Evolutionary conservation across 352 stramenopile species (phyloP), one percentile per base, ranked within the genome.

Genomic region (Phytopythium sindhum): DNA sequence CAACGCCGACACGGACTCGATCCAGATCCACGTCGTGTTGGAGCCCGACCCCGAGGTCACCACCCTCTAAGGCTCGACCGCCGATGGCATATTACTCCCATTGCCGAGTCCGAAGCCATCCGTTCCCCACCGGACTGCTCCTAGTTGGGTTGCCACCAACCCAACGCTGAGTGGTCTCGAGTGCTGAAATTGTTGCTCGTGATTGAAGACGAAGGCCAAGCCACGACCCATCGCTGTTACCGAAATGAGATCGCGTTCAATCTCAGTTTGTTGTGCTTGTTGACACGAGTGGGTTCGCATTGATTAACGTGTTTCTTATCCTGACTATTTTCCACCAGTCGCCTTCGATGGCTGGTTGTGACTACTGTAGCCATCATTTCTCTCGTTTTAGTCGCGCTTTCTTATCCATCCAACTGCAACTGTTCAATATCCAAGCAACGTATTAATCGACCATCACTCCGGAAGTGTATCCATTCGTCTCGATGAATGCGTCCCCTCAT

Each of bases 21-120:
- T 58, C 52, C 29, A 58, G 52, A 58, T 58, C 31, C 52, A 45
- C 29, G 52, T 58, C 21, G 52, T 58, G 52, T 41, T 31, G 31
- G 52, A 58, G 29, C 31, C 52, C 19, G 52, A 58, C 14, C 52
- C 52, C 7, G 52, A 45, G 31, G 28, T 31, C 29, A 58, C 52
- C 19, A 58, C 2, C 9, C 29, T 58, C 52, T 58, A 45, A 44
- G 31, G 51, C 28, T 29, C 45, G 23, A 31, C 45, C 45, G 7
- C n/a, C 21, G 10, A 14, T 2, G 21, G 23, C n/a, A n/a, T 15
- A 29, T 7, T 2, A 15, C n/a, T 31, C n/a, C n/a, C 45, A 21
- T 12, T 31, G 21, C 2, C 19, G 17, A 23, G 6, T 50, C 10
- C 19, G 21, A 50, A 28, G 19, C 42, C 19, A 17, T 10, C 21